phyloP scores from a whole-genome alignment of 495 filamentous ascomycete species.

The Neurospora africana region DNA sequence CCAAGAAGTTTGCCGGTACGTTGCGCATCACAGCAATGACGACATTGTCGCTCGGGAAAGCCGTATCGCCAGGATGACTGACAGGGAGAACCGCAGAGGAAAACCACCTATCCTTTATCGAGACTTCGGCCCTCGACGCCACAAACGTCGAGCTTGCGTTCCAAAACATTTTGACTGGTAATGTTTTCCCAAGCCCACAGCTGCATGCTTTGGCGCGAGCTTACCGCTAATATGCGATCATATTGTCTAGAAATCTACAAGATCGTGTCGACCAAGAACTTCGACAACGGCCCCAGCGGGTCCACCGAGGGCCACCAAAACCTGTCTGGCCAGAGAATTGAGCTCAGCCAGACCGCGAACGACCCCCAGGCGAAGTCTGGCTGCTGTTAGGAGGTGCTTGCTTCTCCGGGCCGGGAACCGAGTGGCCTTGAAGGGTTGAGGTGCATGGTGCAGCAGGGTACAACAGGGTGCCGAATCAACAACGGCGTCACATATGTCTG shows the following conservation, averaged over 20 bases:
- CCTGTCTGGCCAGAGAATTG: conserved; percentile 65
- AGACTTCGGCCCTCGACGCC: conserved; percentile 96
- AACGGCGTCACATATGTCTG: conserved; percentile 38
- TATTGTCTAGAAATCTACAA: conserved; percentile 84
- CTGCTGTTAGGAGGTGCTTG: conserved; percentile 61
- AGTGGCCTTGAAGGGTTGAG: conserved; percentile 18
- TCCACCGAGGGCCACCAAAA: conserved; percentile 63
- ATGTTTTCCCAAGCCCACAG: conserved; percentile 13
- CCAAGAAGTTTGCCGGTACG: conserved; percentile 95
- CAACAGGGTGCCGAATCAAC: conserved; percentile 28
- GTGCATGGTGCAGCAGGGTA: not conserved
- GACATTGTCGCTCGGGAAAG: not conserved
- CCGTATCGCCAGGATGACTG: conserved; percentile 1
- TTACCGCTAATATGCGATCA: not conserved
- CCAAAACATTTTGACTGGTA: conserved; percentile 98
- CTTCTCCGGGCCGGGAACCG: conserved; percentile 10
- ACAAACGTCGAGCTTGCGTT: conserved; percentile 99
- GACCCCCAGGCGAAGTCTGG: conserved; percentile 59
- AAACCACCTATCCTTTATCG: conserved; percentile 94
- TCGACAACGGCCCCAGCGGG: conserved; percentile 50
- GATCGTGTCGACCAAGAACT: conserved; percentile 94
- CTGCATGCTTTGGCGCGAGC: not conserved
- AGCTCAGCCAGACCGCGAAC: conserved; percentile 66
- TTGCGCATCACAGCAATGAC: conserved; percentile 3
- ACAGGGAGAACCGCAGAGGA: conserved; percentile 49